Base-by-base conservation (phyloP, 169 alveolate species). In the Cryptosporidium tyzzeri region DNA sequence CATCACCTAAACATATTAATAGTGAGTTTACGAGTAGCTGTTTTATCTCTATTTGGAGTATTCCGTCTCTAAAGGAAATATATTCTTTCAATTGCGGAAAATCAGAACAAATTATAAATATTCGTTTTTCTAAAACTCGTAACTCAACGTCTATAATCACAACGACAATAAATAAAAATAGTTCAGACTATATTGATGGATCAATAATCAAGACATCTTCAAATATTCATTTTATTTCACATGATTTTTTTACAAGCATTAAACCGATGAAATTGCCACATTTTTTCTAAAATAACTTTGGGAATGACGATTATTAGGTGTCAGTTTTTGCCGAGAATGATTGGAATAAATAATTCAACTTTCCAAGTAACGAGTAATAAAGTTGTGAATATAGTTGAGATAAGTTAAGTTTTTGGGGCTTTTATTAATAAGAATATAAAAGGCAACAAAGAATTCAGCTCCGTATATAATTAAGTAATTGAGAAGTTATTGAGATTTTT, bases 41-140 rank as follows among this genome's bases (percentile, higher is more conserved):
- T 70, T 45, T 26, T n/a, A 45, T 70, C 21, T 39, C 84, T 39
- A 70, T 70, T 26, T 70, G 84, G 84, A 26, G 48, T 70, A 44
- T 70, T 45, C 84, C 84, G 18, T 70, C 67, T 18, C 18, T 70
- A n/a, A 70, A 35, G 23, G 44, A 29, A 12, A 70, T 70, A 45
- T 45, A 29, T 44, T 44, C 58, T 2, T n/a, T 70, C 14, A 29
- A 70, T 10, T 23, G 58, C 5, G 39, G 44, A 41, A 39, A 21
- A 44, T 29, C 59, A n/a, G 84, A 48, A 48, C 59, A 45, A 70
- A 45, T 45, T 44, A 48, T 70, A 33, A 48, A 70, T 70, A 44
- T 70, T 14, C 65, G 59, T 18, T 70, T 70, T 45, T 71, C 85
- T n/a, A 45, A 69, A 29, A 31, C 85, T 7, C 68, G 85, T 51